Conservation (phyloP, 2,329 filamentous ascomycete genomes). For the Hortaea werneckii region DNA sequence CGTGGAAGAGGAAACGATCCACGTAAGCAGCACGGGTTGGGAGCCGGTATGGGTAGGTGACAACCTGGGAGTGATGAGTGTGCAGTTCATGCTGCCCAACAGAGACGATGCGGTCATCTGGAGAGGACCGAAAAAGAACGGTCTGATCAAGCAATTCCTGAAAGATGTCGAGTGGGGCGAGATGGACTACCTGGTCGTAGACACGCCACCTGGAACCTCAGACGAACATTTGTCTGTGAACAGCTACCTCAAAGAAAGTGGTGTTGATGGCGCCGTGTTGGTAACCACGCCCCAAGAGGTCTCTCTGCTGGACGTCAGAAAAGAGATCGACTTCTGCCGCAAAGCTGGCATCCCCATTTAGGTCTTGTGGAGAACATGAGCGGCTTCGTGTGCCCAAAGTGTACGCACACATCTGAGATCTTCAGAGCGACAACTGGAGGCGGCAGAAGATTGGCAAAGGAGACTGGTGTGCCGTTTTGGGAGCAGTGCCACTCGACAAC, state of each 20-base stretch:
- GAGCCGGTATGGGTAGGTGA: conserved; percentile 92
- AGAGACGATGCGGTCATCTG: conserved; percentile 94
- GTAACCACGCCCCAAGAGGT: conserved; percentile 96
- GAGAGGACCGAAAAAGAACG: conserved; percentile 97
- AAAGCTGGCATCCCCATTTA: conserved; percentile 86
- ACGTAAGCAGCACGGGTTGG: conserved; percentile 82
- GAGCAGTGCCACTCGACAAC: conserved; percentile 82
- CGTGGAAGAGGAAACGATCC: conserved; percentile 85
- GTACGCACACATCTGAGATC: conserved; percentile 69
- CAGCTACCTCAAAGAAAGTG: conserved; percentile 77
- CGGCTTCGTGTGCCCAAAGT: conserved; percentile 91
- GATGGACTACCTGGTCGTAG: conserved; percentile 83
- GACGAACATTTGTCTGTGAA: conserved; percentile 96
- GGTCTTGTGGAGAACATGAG: conserved; percentile 98
- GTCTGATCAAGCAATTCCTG: conserved; percentile 92
- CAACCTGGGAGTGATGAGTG: conserved; percentile 90
- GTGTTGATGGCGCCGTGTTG: conserved; percentile 85
- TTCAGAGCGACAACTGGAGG: conserved; percentile 89
- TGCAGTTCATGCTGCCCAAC: conserved; percentile 95
- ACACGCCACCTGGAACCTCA: conserved; percentile 89
- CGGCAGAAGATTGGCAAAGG: conserved; percentile 65
- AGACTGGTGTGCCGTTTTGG: conserved; percentile 85
- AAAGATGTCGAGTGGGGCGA: conserved; percentile 98
- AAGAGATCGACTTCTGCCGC: conserved; percentile 94
- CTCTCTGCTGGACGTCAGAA: conserved; percentile 79